Base-by-base conservation (phyloP, 2,329 filamentous ascomycete genomes). In the Pseudopyrenochaeta lycopersici region DNA sequence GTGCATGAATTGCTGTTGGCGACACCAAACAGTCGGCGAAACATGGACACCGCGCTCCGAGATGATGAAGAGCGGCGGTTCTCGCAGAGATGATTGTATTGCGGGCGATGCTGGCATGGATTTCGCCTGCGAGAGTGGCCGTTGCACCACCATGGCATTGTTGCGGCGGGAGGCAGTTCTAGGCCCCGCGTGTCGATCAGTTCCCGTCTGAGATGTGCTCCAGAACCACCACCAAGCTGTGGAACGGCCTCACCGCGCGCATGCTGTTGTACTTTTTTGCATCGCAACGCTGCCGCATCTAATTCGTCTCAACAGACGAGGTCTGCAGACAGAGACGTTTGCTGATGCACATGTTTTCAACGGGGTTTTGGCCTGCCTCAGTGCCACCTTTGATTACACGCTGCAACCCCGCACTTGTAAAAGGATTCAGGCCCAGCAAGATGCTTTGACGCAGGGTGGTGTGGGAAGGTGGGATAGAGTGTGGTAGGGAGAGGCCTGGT, bases 11-110 rank as follows among this genome's bases (percentile, higher is more conserved):
- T 41, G 40, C 38, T 52, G 32, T 21, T 49, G 32, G 39, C 32
- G 46, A 59, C 40, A 46, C 58, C 30, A 56, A 46, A 52, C 48
- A 17, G 55, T 70, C 64, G 67, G 68, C 54, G 66, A 70, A 68
- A 67, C 61, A 35, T 40, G 55, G 52, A 12, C 30, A 53, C 68
- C 68, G 67, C 50, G 18, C 53, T 52, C 67, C 65, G 66, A 43
- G 53, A 57, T 63, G 57, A 42, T 42, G 42, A 39, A 48, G 52
- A 48, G 59, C 56, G 54, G 52, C 54, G 56, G 33, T 33, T 46
- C 17, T 46, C 49, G 41, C 44, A 49, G 42, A 48, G 20, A 7
- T 20, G 14, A 7, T 4, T 36, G 33, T n/a, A n/a, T n/a, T 9
- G 40, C 41, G 53, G 42, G 15, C 44, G 17, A 21, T 39, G 49